A percentile compares a stretch with the other conserved stretches of the same genome.
phyloP scores from a whole-genome alignment of 805 yeast genomes.

The Cyberlindnera xishuangbannaensis region DNA sequence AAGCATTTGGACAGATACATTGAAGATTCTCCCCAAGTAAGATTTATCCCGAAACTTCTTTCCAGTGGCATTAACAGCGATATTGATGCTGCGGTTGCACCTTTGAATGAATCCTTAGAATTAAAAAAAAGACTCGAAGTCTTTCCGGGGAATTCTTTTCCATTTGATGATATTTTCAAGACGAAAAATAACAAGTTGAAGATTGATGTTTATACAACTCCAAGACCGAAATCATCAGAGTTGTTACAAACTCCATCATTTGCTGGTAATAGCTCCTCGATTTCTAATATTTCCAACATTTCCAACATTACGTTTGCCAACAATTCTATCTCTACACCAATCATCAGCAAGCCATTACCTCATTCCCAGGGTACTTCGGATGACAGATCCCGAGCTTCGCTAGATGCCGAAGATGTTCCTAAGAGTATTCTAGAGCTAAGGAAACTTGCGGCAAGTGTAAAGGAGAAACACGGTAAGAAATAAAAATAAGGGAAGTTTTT shows the following conservation, averaged over 20 bases:
- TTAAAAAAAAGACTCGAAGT: conserved; percentile 1
- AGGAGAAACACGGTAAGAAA: conserved; percentile 19
- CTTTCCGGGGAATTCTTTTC: conserved; percentile 1
- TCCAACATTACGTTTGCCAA: conserved; percentile 25
- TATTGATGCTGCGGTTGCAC: background rate
- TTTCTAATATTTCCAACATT: conserved; percentile 22
- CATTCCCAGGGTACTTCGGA: background rate
- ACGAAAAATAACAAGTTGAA: conserved; percentile 12
- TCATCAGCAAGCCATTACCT: conserved; percentile 9
- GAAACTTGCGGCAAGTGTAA: conserved; percentile 20
- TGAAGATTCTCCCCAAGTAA: conserved; percentile 15
- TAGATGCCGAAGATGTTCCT: conserved; percentile 11
- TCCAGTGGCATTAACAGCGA: no score
- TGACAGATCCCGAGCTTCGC: background rate
- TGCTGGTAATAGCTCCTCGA: conserved; percentile 19
- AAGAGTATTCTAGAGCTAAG: conserved; percentile 21
- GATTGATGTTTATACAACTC: conserved; percentile 23
- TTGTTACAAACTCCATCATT: conserved; percentile 26
- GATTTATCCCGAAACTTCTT: conserved; percentile 17
- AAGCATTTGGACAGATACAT: conserved; percentile 11
- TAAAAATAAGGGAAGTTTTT: background rate
- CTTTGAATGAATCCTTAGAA: background rate
- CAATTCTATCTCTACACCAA: conserved; percentile 11
- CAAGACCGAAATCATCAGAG: conserved; percentile 26
- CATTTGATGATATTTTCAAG: conserved; percentile 10